Percentiles rank a stretch among this genome's conserved stretches.
Evolutionary conservation across 2,329 filamentous ascomycete genomes (phyloP).

Genomic region (Celoporthe dispersa): DNA sequence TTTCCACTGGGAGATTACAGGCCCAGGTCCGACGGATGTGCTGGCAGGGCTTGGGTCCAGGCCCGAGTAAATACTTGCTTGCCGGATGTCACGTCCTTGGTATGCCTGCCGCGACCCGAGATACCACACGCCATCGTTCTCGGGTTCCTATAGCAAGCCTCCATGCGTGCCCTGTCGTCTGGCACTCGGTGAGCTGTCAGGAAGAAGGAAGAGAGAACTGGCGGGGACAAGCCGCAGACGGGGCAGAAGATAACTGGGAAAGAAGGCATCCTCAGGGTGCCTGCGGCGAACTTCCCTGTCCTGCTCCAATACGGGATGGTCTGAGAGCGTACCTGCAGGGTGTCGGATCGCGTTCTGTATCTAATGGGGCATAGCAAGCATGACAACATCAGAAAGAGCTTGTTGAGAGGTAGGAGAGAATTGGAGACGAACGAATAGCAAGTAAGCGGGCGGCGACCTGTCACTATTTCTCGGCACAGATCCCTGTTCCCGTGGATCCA

Average conservation of each 20-base stretch:
- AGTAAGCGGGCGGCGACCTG: background rate
- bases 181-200: background rate
- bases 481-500: conserved; percentile 14
- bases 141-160: background rate
- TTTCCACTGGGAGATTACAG: conserved; percentile 1
- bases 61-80: background rate
- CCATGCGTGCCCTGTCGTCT: background rate
- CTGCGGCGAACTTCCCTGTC: background rate
- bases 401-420: background rate
- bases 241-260: background rate
- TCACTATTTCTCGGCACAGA: conserved; percentile 16
- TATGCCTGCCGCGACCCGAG: background rate
- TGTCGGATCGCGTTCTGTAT: background rate
- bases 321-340: background rate
- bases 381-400: background rate
- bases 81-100: background rate
- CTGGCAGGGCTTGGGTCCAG: background rate
- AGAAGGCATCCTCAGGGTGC: background rate
- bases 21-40: background rate
- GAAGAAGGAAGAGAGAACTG: background rate
- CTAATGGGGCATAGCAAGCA: background rate
- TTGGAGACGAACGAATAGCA: background rate
- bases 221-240: background rate
- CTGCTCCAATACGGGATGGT: background rate
- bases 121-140: background rate